A percentile compares a stretch with the other conserved stretches of the same genome.
Conservation (phyloP, 202 grass and related monocot species). For the Dendrocalamus latiflorus region DNA sequence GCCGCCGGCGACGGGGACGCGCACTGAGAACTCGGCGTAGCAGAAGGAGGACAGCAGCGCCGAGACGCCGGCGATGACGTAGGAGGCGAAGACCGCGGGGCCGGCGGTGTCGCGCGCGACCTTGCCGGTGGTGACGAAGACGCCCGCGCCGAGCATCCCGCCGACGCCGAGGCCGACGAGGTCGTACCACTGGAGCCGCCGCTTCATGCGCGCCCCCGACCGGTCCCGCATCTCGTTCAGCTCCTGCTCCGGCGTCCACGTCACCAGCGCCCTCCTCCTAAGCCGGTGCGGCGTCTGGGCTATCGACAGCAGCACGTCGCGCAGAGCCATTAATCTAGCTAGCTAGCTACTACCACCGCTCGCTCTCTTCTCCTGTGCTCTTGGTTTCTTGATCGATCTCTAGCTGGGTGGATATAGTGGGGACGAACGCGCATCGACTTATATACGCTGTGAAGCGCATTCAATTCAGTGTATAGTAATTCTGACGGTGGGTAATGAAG, state of each 20-base stretch:
- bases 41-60: conserved; percentile 66
- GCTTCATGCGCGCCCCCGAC: conserved; percentile 64
- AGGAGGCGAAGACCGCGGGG: conserved; percentile 59
- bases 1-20: conserved; percentile 62
- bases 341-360: background rate
- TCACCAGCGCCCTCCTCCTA: conserved; percentile 47
- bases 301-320: conserved; percentile 45
- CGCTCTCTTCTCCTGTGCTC: background rate
- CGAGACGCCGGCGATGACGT: conserved; percentile 53
- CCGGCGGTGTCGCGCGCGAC: conserved; percentile 46
- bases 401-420: background rate
- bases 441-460: conserved; percentile 20
- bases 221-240: conserved; percentile 57
- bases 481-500: conserved; percentile 32
- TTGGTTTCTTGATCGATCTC: background rate
- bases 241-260: conserved; percentile 67
- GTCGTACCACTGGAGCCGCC: conserved; percentile 72
- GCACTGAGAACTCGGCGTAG: conserved; percentile 76
- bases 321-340: conserved; percentile 27
- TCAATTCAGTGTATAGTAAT: conserved; percentile 21
- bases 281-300: conserved; percentile 66
- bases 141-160: conserved; percentile 76
- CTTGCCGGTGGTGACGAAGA: conserved; percentile 69
- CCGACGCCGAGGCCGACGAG: conserved; percentile 65
- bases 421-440: background rate